Base-by-base conservation (phyloP, 1,284 basidiomycete species). In the Pulchroboletus neoregius region DNA sequence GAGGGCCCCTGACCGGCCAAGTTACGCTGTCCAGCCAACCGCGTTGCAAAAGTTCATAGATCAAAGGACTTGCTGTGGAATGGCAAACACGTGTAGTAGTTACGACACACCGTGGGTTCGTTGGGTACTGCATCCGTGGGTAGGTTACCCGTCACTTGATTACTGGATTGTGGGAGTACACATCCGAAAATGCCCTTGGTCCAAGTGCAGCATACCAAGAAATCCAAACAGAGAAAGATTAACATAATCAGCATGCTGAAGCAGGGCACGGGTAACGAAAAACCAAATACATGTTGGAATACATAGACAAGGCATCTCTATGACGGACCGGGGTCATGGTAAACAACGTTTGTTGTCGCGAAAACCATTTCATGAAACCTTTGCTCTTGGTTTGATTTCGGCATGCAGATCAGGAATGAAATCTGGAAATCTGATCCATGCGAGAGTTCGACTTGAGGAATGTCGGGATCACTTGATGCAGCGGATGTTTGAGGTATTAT, bases 321-420 rank as follows among this genome's bases (percentile, higher is more conserved):
- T 22, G 42, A 42, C 32, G 48, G 34, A 15, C 22, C 34, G 8
- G 42, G 35, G n/a, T 55, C 48, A 33, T 50, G 45, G 30, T 51
- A 67, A 33, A 20, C 31, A 33, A 53, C 24, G 10, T 50, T 37
- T 7, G 53, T 55, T 16, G 65, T 68, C 12, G 57, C 62, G 30
- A 64, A 52, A 43, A 46, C 63, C 20, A 61, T 38, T 38, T 64
- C 62, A 5, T 52, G 49, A 44, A 51, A 32, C 18, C 16, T 23
- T 23, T 43, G 28, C 16, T 38, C 37, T 6, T 16, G 35, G 28
- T 22, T 26, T 32, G 39, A 40, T 6, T 36, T 48, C 34, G 50
- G 62, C 62, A 65, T 68, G n/a, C 48, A 47, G 12, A 65, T 60
- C 39, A 65, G 15, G 15, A 65, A 32, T 9, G 54, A 57, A 26